A percentile compares a stretch with the other conserved stretches of the same genome.
Evolutionary conservation across 495 filamentous ascomycete genomes (phyloP).

Genomic region (Tirmania nivea): DNA sequence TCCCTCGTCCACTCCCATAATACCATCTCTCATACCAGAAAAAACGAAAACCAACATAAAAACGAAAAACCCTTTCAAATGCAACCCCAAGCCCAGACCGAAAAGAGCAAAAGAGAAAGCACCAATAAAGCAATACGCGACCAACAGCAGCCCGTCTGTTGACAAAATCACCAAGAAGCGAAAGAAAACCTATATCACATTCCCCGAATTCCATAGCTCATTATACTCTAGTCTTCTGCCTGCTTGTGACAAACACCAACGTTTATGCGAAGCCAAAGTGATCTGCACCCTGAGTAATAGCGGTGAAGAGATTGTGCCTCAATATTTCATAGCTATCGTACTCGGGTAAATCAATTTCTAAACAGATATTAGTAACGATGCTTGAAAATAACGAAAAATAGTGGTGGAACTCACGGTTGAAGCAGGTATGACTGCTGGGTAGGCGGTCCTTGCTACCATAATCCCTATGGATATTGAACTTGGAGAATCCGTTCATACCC

Average conservation of each 20-base stretch:
- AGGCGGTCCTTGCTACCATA: conserved; percentile 95
- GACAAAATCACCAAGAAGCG: too few relatives aligned
- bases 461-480: conserved; percentile 97
- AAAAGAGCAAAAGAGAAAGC: too few relatives aligned
- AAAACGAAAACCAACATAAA: too few relatives aligned
- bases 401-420: conserved; percentile 69
- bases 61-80: too few relatives aligned
- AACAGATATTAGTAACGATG: conserved; percentile 20
- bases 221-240: too few relatives aligned
- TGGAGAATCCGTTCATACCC: conserved; percentile 95
- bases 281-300: conserved; percentile 85
- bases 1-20: too few relatives aligned
- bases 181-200: too few relatives aligned
- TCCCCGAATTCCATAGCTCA: too few relatives aligned
- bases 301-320: conserved; percentile 68
- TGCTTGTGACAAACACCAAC: background rate
- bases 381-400: conserved; percentile 1
- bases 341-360: conserved; percentile 96
- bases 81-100: too few relatives aligned
- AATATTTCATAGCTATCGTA: conserved; percentile 92
- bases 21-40: too few relatives aligned
- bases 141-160: too few relatives aligned
- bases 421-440: conserved; percentile 93
- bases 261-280: conserved; percentile 90
- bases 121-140: too few relatives aligned